Evolutionary conservation across 805 yeast genomes (phyloP).

Genomic region (Hemisphaericaspora nanyangensis): DNA sequence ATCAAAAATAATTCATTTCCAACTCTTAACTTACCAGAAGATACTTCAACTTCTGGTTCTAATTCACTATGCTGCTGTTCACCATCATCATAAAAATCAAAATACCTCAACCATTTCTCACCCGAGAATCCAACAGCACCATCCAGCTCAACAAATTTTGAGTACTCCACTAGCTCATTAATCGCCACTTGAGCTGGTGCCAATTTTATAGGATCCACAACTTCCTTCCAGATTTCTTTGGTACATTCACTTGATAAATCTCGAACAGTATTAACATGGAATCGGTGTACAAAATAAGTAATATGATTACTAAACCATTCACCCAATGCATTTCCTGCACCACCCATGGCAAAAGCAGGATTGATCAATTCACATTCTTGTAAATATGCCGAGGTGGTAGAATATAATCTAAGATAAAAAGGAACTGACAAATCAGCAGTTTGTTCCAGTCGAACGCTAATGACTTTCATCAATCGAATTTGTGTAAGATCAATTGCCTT

Average conservation of each 20-base stretch:
- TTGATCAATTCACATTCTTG: slow-evolving; percentile 81
- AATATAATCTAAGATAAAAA: slow-evolving; percentile 65
- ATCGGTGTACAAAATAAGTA: slow-evolving; percentile 51
- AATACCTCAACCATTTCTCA: slow-evolving; percentile 21
- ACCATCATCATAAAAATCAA: slow-evolving; percentile 18
- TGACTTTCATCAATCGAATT: slow-evolving; percentile 69
- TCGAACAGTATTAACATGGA: slow-evolving; percentile 50
- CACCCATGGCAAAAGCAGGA: slow-evolving; percentile 57
- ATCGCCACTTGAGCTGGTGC: slow-evolving; percentile 19
- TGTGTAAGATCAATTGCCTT: slow-evolving; percentile 71
- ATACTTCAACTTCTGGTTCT: background rate
- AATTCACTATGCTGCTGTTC: background rate
- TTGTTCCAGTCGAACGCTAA: slow-evolving; percentile 73
- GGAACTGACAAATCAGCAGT: slow-evolving; percentile 53
- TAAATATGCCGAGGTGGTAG: slow-evolving; percentile 64
- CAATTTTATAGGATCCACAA: slow-evolving; percentile 44
- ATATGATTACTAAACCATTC: slow-evolving; percentile 67
- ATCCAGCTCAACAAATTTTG: slow-evolving; percentile 18
- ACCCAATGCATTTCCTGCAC: slow-evolving; percentile 48
- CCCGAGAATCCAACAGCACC: slow-evolving; percentile 22
- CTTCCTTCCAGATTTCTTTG: slow-evolving; percentile 77
- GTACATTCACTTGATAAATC: slow-evolving; percentile 50
- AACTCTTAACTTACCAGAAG: slow-evolving; percentile 8
- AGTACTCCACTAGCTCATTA: slow-evolving; percentile 22
- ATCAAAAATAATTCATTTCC: slow-evolving; percentile 22